These are phyloP conservation scores for Trichomonas tenax DNA, from an alignment of 208 protist species.

Conservation along the genomic window DNA sequence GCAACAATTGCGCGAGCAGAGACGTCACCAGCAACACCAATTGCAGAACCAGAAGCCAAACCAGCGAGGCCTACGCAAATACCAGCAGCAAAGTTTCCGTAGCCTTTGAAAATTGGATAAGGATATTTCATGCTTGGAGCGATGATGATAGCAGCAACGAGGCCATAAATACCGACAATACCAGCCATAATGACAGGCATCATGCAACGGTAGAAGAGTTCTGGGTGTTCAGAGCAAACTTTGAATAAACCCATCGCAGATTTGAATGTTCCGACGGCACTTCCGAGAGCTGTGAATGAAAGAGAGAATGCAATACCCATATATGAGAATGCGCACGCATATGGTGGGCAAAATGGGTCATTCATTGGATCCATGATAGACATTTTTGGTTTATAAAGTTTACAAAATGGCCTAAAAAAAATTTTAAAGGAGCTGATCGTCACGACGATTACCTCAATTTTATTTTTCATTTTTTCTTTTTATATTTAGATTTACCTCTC, in stretches of 20 bases:
- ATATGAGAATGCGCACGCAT: neutral
- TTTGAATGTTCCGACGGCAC: neutral
- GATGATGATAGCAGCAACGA: neutral
- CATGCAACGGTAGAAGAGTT: neutral
- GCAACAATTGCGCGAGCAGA: neutral
- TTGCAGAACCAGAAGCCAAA: neutral
- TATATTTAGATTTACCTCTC: too few species aligned
- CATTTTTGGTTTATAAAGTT: too few species aligned
- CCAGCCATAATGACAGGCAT: neutral
- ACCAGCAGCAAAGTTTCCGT: neutral
- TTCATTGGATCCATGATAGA: neutral
- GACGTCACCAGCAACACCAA: neutral
- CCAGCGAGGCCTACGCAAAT: neutral
- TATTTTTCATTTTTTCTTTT: too few species aligned
- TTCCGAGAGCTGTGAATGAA: neutral
- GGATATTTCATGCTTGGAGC: neutral
- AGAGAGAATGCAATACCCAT: neutral
- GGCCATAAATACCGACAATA: neutral
- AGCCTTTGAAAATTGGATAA: neutral
- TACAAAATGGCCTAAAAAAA: too few species aligned
- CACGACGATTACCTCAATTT: too few species aligned
- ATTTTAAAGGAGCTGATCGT: too few species aligned
- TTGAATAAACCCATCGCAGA: neutral
- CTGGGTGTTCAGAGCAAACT: neutral
- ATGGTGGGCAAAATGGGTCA: neutral